A percentile compares a stretch with the other conserved stretches of the same genome.
phyloP scores from a whole-genome alignment of 305 asterid species.

The Ajuga reptans region DNA sequence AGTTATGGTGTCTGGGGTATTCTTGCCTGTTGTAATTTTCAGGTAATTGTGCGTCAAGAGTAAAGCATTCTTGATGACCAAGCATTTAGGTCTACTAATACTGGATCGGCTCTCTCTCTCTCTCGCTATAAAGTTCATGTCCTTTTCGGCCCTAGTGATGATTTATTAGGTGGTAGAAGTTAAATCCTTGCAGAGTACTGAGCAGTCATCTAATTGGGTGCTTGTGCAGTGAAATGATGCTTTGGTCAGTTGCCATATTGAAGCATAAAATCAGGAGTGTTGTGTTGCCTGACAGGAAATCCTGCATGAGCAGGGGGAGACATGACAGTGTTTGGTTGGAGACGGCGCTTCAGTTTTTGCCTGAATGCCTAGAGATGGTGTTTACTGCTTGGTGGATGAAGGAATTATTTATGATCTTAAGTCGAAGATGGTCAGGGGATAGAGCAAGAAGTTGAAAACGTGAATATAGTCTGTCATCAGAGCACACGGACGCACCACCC shows the following conservation, averaged over 20 bases:
- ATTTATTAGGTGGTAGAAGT: neutral
- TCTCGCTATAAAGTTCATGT: neutral
- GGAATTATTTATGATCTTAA: conserved; percentile 33
- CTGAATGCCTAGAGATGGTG: conserved; percentile 36
- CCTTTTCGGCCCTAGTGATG: neutral
- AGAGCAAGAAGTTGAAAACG: conserved; percentile 32
- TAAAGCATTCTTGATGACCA: neutral
- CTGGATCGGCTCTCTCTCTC: neutral
- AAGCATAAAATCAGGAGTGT: conserved; percentile 34
- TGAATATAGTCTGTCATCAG: conserved; percentile 27
- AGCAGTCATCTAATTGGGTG: conserved; percentile 18
- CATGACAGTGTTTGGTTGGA: conserved; percentile 24
- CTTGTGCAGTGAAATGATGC: conserved; percentile 42
- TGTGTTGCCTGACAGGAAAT: conserved; percentile 24
- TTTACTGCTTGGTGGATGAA: conserved; percentile 41
- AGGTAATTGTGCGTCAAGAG: neutral
- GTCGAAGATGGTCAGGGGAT: conserved; percentile 33
- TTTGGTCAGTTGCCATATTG: conserved; percentile 39
- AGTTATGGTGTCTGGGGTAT: neutral
- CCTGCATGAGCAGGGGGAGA: conserved; percentile 29
- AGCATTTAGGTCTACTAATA: neutral
- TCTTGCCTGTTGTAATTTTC: neutral
- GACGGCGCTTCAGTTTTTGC: conserved; percentile 29
- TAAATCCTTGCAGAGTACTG: neutral
- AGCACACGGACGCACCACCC: conserved; percentile 30